These are phyloP conservation scores for Aciculosporium take DNA, from an alignment of 2,329 filamentous ascomycete genomes.

Conservation along the genomic window DNA sequence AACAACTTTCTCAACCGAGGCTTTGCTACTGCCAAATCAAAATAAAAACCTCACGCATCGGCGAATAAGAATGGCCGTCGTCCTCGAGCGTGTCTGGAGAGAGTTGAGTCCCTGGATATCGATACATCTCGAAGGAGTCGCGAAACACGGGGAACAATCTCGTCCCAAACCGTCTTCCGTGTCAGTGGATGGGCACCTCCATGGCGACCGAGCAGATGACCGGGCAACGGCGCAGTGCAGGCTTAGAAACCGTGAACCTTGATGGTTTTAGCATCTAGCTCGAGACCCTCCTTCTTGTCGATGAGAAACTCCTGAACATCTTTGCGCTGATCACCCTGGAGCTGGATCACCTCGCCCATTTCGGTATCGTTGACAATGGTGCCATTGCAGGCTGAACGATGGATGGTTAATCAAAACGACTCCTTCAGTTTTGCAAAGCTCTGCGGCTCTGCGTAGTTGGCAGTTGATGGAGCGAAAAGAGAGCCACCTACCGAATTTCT, in stretches of 20 bases:
- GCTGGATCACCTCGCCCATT: slow-evolving; percentile 99
- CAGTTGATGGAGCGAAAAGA: not conserved
- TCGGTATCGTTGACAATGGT: slow-evolving; percentile 91
- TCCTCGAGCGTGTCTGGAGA: slow-evolving; percentile 13
- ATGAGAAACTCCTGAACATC: slow-evolving; percentile 95
- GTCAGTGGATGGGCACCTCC: slow-evolving; percentile 15
- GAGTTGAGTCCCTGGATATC: slow-evolving; percentile 18
- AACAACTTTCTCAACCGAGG: slow-evolving; percentile 1
- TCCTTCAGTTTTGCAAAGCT: not conserved
- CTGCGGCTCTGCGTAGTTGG: not conserved
- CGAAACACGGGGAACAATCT: slow-evolving; percentile 14
- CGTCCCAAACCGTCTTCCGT: slow-evolving; percentile 17
- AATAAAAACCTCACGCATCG: slow-evolving; percentile 13
- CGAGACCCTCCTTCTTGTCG: slow-evolving; percentile 89
- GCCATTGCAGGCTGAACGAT: slow-evolving; percentile 81
- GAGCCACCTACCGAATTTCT: slow-evolving; percentile 72
- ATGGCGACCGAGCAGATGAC: slow-evolving; percentile 16
- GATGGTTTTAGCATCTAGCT: slow-evolving; percentile 91
- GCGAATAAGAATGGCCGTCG: slow-evolving; percentile 15
- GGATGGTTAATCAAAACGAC: slow-evolving; percentile 4
- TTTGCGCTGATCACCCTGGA: slow-evolving; percentile 98
- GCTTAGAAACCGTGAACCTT: slow-evolving; percentile 56
- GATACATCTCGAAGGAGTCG: slow-evolving; percentile 12
- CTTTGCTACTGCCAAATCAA: slow-evolving; percentile 9
- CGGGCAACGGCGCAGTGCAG: slow-evolving; percentile 25